Base-by-base conservation (phyloP, 2,329 filamentous ascomycete genomes). In the Plenodomus tracheiphilus region DNA sequence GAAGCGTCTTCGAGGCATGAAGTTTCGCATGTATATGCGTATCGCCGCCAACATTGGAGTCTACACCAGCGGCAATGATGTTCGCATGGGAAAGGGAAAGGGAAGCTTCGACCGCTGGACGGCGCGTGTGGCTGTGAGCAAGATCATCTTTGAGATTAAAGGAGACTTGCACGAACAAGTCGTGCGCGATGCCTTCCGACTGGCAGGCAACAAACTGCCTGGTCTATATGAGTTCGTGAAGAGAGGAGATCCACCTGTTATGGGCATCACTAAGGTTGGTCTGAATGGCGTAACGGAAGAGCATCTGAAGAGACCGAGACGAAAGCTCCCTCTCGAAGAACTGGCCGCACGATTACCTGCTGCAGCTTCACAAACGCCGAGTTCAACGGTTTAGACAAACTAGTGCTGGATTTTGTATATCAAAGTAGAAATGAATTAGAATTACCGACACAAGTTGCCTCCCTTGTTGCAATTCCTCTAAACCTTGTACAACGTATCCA, bases 31-130 rank as follows among this genome's bases (percentile, higher is more conserved):
- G 39, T 99, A 96, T 77, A 96, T 91, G 78, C 84, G 94, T 54
- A 87, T 97, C 43, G 86, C 85, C 64, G 94, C 92, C 58, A 96
- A 96, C 69, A 88, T 97, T 59, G 94, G 93, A 69, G 95, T 99
- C 18, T 99, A 94, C 74, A 87, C 91, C 49, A 94, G 88, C 72
- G 94, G 94, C 49, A 99, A 97, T 68, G 94, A 99, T 77, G 88
- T 91, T 73, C 88, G 94, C 83, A 99, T 99, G 95, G 94, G 94
- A 73, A 99, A 97, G 77, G 94, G 94, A 76, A 99, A 99, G 74
- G 94, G 94, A 62, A 89, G 87, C 54, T 97, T 99, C 70, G 94
- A 99, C 72, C 90, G 96, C 70, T 99, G 94, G 94, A 91, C 93
- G 4, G 85, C 88, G 18, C 85, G 93, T 74, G 86, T 97, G 60